A percentile compares a stretch with the other conserved stretches of the same genome.
Conservation (phyloP, 1,284 basidiomycete species). For the Rhodotorula sp. region DNA sequence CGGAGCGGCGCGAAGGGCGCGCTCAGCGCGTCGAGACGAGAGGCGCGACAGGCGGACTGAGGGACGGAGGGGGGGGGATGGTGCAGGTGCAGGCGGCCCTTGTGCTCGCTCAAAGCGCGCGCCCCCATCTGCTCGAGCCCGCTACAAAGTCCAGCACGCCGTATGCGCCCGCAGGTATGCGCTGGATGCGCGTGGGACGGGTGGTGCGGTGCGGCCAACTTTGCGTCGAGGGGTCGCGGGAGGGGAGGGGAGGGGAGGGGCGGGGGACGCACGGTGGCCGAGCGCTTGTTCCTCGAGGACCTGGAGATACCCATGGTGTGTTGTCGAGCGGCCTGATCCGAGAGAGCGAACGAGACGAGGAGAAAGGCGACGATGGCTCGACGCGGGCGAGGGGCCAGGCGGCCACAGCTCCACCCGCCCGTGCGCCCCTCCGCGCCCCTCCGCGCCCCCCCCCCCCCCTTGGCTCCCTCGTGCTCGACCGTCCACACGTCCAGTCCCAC, state of each 20-base stretch:
- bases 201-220: not conserved
- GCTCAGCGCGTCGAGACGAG: too few relatives aligned
- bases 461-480: slow-evolving; percentile 1
- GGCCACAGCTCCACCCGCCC: not conserved
- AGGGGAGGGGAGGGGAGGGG: not conserved
- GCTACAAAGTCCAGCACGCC: too few relatives aligned
- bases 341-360: slow-evolving; percentile 3
- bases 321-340: slow-evolving; percentile 7
- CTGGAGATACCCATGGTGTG: slow-evolving; percentile 67
- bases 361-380: too few relatives aligned
- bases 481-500: slow-evolving; percentile 1
- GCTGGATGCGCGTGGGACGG: too few relatives aligned
- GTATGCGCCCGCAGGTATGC: too few relatives aligned
- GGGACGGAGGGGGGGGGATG: too few relatives aligned
- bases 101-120: too few relatives aligned
- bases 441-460: not conserved
- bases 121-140: too few relatives aligned
- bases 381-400: not conserved
- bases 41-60: too few relatives aligned
- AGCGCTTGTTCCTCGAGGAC: slow-evolving; percentile 91
- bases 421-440: too few relatives aligned
- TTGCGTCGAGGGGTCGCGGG: not conserved
- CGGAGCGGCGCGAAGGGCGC: too few relatives aligned
- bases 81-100: too few relatives aligned
- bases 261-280: slow-evolving; percentile 62